phyloP scores from a whole-genome alignment of 139 green algal genomes.

The Haematococcus lacustris region DNA sequence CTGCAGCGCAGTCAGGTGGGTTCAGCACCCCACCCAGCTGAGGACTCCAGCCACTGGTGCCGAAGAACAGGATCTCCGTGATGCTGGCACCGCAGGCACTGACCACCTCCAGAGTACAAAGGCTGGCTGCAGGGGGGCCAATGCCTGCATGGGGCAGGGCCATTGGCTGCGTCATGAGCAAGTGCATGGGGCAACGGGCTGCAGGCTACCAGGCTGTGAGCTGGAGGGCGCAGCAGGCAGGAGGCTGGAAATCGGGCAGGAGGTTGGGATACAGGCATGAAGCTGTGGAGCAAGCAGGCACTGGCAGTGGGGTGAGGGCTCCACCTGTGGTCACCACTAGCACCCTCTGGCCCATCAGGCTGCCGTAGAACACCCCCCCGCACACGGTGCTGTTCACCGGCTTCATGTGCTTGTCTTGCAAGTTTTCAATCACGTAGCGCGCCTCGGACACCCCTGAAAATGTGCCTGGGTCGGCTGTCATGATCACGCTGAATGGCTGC shows the following conservation, averaged over 20 bases:
- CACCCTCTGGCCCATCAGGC: constrained; percentile 24
- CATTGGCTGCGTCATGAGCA: too few relatives aligned
- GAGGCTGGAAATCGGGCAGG: too few relatives aligned
- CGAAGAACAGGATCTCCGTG: constrained; percentile 48
- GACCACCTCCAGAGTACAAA: constrained; percentile 45
- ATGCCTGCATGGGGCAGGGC: too few relatives aligned
- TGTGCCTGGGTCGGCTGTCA: constrained; percentile 26
- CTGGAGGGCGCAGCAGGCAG: too few relatives aligned
- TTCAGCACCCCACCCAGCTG: constrained; percentile 43
- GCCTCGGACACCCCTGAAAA: constrained; percentile 27
- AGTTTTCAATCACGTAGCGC: constrained; percentile 30
- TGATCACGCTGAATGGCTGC: constrained; percentile 14
- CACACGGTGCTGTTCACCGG: constrained; percentile 16
- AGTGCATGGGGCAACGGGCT: too few relatives aligned
- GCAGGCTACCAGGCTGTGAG: too few relatives aligned
- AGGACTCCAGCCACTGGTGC: constrained; percentile 50
- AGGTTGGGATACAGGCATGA: too few relatives aligned
- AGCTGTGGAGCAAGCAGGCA: too few relatives aligned
- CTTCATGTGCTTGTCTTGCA: constrained; percentile 11
- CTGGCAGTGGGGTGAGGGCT: too few relatives aligned
- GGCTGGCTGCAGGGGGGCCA: constrained; percentile 27
- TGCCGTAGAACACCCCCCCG: constrained; percentile 12
- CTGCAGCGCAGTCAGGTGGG: constrained; percentile 21
- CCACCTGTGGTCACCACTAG: constrained; percentile 33
- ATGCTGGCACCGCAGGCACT: constrained; percentile 29